A percentile compares a stretch with the other conserved stretches of the same genome.
Evolutionary conservation across 495 filamentous ascomycete species (phyloP).

Genomic region (Penicillium simplicissimum): DNA sequence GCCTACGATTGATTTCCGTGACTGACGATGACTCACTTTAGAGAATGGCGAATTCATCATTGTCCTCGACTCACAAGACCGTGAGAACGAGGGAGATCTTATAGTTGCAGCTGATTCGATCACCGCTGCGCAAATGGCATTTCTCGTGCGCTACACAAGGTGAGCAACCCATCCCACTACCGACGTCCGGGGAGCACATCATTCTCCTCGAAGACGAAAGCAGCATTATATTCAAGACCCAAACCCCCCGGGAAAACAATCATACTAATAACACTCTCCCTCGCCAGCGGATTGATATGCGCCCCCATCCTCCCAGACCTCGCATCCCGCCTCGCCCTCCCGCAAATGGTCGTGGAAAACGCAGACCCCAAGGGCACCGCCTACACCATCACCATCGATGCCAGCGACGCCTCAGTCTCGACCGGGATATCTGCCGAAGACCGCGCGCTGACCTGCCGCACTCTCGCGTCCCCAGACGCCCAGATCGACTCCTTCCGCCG

Average conservation of each 20-base stretch:
- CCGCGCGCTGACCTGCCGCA: conserved; percentile 76
- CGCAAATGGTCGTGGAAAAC: conserved; percentile 85
- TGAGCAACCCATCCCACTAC: conserved; percentile 25
- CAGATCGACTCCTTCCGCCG: conserved; percentile 65
- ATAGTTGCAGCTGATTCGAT: conserved; percentile 89
- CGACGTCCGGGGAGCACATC: neutral
- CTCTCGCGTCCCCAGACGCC: conserved; percentile 67
- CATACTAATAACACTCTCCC: conserved; percentile 1
- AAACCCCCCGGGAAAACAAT: too few relatives aligned
- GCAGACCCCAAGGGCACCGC: conserved; percentile 86
- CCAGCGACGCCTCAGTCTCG: conserved; percentile 66
- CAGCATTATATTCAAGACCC: too few relatives aligned
- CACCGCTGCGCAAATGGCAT: conserved; percentile 89
- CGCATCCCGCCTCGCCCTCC: conserved; percentile 67
- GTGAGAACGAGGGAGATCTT: conserved; percentile 97
- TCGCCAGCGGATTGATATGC: conserved; percentile 80
- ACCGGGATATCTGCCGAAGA: conserved; percentile 92
- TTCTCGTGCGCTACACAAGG: conserved; percentile 84
- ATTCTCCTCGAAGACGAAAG: neutral
- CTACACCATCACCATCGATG: conserved; percentile 86
- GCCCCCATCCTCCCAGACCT: conserved; percentile 72
- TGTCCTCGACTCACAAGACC: conserved; percentile 83
- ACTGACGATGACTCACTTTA: conserved; percentile 37
- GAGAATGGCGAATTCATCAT: conserved; percentile 92
- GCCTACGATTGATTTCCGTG: conserved; percentile 7